Evolutionary conservation across 2,329 filamentous ascomycete genomes (phyloP).

Genomic region (Scytalidium lignicola): DNA sequence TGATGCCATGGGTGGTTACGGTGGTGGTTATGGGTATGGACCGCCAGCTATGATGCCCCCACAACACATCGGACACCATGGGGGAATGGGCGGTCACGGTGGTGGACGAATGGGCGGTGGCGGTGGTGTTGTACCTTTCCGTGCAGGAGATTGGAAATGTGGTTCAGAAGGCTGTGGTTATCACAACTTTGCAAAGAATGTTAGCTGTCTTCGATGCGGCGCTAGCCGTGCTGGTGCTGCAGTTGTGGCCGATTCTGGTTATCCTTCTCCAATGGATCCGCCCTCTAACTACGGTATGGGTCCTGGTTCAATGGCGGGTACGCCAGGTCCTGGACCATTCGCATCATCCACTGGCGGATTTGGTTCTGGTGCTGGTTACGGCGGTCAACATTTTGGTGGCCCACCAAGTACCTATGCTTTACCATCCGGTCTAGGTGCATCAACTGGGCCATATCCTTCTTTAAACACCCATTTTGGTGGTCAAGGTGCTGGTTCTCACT

Average conservation of each 20-base stretch:
- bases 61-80: constrained; percentile 64
- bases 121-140: constrained; percentile 88
- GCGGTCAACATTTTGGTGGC: constrained; percentile 76
- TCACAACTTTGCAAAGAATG: constrained; percentile 99
- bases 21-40: constrained; percentile 57
- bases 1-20: constrained; percentile 65
- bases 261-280: constrained; percentile 84
- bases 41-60: constrained; percentile 78
- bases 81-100: constrained; percentile 47
- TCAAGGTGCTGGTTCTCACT: constrained; percentile 71
- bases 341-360: constrained; percentile 65
- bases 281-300: constrained; percentile 80
- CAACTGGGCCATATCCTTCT: constrained; percentile 72
- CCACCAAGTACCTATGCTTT: constrained; percentile 86
- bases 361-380: constrained; percentile 56
- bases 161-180: constrained; percentile 96
- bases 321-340: constrained; percentile 72
- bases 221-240: constrained; percentile 90
- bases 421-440: constrained; percentile 77
- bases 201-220: constrained; percentile 93
- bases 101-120: constrained; percentile 73
- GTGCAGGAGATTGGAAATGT: constrained; percentile 98
- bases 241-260: constrained; percentile 89
- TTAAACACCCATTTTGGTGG: constrained; percentile 76
- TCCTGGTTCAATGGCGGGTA: constrained; percentile 80